Evolutionary conservation across 768 basidiomycete genomes (phyloP), one percentile per base, ranked within the genome.

Genomic region (Amanita phalloides): DNA sequence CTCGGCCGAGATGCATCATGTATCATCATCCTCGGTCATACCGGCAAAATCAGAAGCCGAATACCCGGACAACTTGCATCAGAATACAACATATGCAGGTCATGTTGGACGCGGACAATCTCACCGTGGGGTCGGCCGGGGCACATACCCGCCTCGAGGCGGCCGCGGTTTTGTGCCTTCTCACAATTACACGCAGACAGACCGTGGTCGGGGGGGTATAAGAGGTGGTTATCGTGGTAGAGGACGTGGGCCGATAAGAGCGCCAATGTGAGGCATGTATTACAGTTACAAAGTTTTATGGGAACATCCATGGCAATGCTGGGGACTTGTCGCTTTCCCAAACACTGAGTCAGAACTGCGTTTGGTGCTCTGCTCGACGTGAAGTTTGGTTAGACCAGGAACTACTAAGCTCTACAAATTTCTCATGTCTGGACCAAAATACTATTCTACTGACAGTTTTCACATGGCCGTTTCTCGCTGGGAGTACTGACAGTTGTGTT

Each of bases 141-240:
- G 64, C 20, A 58, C 65, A 0, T 63, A 37, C 58, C 53, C 61
- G 64, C 38, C 65, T 20, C 46, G 46, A 25, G 46, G 46, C 11
- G 35, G 67, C 41, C 64, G 68, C 35, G 66, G 65, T 28, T 64
- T 64, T 53, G 42, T 26, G 11, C 33, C 33, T 13, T 57, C 61
- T 39, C 13, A 45, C 11, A 55, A 58, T 21, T 61, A 35, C 25
- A 9, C 17, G 23, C 48, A 32, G 13, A 1, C 59, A 32, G 67
- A 68, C 14, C 60, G 70, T 26, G 66, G 67, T 26, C 62, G 69
- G 39, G 71, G 69, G 23, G 54, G 39, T 17, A 60, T 61, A 11
- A 58, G 68, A 49, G 67, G 70, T 1, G 62, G 59, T 26, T 66
- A 66, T 51, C 63, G 72, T 50, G 72, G 73, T 21, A 63, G 72